A percentile compares a stretch with the other conserved stretches of the same genome.
Evolutionary conservation across 1,284 basidiomycete species (phyloP).

Genomic region (Leccinum ponderosum): DNA sequence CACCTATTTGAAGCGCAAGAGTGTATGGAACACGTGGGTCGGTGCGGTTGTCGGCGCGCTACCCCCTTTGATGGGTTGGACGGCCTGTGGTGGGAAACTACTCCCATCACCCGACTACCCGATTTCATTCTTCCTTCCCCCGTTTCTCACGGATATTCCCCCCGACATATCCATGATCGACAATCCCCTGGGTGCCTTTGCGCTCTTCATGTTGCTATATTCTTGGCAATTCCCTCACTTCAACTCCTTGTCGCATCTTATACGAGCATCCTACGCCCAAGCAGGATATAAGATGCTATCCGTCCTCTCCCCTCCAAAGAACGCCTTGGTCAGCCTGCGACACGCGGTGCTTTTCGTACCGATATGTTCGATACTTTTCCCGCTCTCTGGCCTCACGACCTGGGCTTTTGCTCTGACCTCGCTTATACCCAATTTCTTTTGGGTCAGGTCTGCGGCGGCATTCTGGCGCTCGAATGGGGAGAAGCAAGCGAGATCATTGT

Average conservation of each 20-base stretch:
- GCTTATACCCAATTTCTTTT: slow-evolving; percentile 75
- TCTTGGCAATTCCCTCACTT: slow-evolving; percentile 99
- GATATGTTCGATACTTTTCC: slow-evolving; percentile 79
- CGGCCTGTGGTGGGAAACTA: slow-evolving; percentile 85
- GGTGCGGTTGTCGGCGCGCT: slow-evolving; percentile 91
- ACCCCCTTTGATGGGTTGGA: slow-evolving; percentile 98
- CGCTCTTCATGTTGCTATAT: slow-evolving; percentile 83
- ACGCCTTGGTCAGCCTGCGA: slow-evolving; percentile 84
- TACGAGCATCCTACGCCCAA: slow-evolving; percentile 88
- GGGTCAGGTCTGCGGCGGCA: slow-evolving; percentile 67
- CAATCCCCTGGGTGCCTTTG: slow-evolving; percentile 77
- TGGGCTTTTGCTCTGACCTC: slow-evolving; percentile 85
- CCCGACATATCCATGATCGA: slow-evolving; percentile 54
- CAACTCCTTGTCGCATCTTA: slow-evolving; percentile 88
- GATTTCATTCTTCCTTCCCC: slow-evolving; percentile 58
- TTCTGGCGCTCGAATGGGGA: slow-evolving; percentile 82
- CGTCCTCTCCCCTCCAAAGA: slow-evolving; percentile 78
- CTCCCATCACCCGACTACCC: slow-evolving; percentile 64
- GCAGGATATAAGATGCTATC: slow-evolving; percentile 95
- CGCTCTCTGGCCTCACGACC: slow-evolving; percentile 85
- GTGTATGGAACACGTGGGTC: slow-evolving; percentile 93
- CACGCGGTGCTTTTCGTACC: slow-evolving; percentile 83
- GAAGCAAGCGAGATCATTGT: slow-evolving; percentile 77
- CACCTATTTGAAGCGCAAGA: slow-evolving; percentile 92
- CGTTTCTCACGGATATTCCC: slow-evolving; percentile 39